Conservation (phyloP, 768 basidiomycete species). For the Mycena floridula region DNA sequence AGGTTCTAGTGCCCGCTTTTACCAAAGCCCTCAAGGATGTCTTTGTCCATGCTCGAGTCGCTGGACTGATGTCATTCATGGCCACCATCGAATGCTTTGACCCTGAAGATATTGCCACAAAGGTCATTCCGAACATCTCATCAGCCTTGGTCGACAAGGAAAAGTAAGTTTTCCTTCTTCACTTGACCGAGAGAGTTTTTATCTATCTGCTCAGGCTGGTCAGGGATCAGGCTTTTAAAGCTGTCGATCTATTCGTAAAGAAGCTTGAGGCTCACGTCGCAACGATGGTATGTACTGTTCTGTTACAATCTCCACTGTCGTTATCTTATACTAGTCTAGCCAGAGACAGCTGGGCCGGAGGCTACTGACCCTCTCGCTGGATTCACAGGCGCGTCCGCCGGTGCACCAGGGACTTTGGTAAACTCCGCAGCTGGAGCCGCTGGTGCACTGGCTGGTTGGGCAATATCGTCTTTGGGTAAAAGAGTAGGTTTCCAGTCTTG, state of each 20-base stretch:
- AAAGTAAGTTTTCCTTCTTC: constrained; percentile 50
- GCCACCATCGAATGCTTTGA: constrained; percentile 90
- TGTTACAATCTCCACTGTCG: neutral
- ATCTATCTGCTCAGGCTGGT: constrained; percentile 39
- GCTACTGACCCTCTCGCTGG: constrained; percentile 21
- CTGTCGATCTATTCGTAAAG: constrained; percentile 82
- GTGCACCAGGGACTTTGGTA: constrained; percentile 52
- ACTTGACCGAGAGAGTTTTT: neutral
- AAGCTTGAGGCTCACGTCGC: constrained; percentile 73
- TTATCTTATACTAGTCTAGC: constrained; percentile 16
- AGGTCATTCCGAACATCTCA: constrained; percentile 83
- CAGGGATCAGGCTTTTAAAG: constrained; percentile 94
- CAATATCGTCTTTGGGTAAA: constrained; percentile 83
- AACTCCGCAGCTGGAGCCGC: constrained; percentile 90
- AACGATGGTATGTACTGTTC: constrained; percentile 58
- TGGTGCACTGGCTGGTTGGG: constrained; percentile 91
- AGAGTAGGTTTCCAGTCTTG: constrained; percentile 41
- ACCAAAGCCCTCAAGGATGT: constrained; percentile 81
- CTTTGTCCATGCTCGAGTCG: constrained; percentile 90
- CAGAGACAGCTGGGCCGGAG: constrained; percentile 30
- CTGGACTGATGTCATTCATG: constrained; percentile 94
- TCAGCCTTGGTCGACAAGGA: constrained; percentile 85
- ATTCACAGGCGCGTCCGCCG: constrained; percentile 17
- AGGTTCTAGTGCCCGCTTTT: constrained; percentile 97
- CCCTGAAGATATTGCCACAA: constrained; percentile 79